phyloP scores from a whole-genome alignment of 495 filamentous ascomycete genomes.

The Talaromyces adpressus region DNA sequence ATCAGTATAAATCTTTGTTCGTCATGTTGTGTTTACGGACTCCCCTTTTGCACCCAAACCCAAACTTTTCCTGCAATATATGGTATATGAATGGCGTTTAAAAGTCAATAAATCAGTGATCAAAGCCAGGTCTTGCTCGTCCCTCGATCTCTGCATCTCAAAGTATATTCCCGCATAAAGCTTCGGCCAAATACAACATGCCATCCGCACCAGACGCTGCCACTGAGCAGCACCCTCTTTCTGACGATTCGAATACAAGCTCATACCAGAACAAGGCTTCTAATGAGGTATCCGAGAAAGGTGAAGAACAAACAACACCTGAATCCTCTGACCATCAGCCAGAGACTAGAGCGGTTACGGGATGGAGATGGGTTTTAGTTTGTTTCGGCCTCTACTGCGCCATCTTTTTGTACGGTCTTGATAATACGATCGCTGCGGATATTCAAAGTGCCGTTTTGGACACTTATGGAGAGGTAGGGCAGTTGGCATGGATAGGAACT shows the following conservation, averaged over 20 bases:
- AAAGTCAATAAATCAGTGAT: too few relatives aligned
- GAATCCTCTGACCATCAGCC: neutral
- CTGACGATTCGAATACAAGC: neutral
- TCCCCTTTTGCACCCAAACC: too few relatives aligned
- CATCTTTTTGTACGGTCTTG: conserved; percentile 47
- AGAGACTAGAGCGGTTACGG: neutral
- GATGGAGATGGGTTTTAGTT: neutral
- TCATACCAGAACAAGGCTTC: neutral
- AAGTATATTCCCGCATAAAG: neutral
- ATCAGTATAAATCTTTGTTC: too few relatives aligned
- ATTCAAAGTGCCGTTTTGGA: conserved; percentile 43
- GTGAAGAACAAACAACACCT: neutral
- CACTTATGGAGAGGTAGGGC: conserved; percentile 36
- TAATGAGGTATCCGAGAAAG: neutral
- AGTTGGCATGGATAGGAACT: conserved; percentile 45
- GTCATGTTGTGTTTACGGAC: too few relatives aligned
- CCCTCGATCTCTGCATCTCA: neutral
- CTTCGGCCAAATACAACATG: neutral
- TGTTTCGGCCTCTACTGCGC: neutral
- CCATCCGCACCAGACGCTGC: neutral
- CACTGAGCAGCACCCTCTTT: neutral
- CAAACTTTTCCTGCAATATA: too few relatives aligned
- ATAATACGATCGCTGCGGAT: conserved; percentile 53
- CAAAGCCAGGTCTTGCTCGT: too few relatives aligned
- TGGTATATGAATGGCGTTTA: too few relatives aligned